Base-by-base conservation (phyloP, 139 green algal species). In the Tetratostichococcus sp. region DNA sequence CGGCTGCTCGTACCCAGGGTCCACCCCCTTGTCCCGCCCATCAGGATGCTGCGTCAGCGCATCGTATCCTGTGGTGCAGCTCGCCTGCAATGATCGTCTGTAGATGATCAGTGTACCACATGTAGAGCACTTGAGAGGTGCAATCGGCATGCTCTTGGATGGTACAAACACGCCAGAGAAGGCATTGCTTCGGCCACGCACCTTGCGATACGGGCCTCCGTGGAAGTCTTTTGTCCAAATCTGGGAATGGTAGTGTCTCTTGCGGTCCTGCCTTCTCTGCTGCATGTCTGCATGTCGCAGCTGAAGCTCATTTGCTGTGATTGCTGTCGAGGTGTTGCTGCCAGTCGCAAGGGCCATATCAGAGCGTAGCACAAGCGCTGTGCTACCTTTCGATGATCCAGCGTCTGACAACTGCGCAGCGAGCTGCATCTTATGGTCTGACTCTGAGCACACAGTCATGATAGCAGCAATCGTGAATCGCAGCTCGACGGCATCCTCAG, bases 211-310 rank as follows among this genome's bases (percentile, higher is more conserved):
- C 0, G 80, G 80, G 2, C 91, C 91, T 1, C 88, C 91, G 69
- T 97, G 90, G 8, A 91, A 26, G 19, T 94, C 87, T 42, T 95
- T 95, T 0, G 84, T 91, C 91, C 91, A 95, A 11, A 97, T 72
- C 4, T 87, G 65, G 1, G 78, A 80, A 75, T 91, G 76, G 58
- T 83, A 67, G 76, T 93, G 83, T 30, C 26, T 33, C 59, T 92
- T 83, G 19, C 77, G 77, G 31, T 86, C 79, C 19, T 32, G 19
- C 28, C 81, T 58, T 31, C 86, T 70, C 22, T 58, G 31, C 28
- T 82, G 71, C 26, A 84, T 68, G 22, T 28, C 62, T 23, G 1
- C 16, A 19, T 69, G 70, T 73, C 8, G 69, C 35, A 35, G 4
- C 33, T 32, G 11, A 1, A 68, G 28, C 26, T 68, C 62, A 22